These are phyloP conservation scores for Centaurea solstitialis DNA, from an alignment of 129 eudicot genomes.

Conservation along the genomic window DNA sequence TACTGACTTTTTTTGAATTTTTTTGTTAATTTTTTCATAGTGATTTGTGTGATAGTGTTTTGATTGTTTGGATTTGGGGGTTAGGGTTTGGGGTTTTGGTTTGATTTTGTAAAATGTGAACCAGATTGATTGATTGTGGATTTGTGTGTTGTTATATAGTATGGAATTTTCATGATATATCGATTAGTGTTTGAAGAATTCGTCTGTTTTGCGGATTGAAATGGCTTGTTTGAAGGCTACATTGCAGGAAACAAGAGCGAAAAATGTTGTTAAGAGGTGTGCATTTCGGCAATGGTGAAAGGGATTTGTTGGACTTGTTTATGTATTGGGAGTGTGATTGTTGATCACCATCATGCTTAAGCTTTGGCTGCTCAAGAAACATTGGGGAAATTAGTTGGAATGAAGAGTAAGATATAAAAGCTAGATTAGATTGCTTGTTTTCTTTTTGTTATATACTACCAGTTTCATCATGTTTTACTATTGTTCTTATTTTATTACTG, in stretches of 20 bases:
- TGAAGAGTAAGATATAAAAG: constrained; percentile 73
- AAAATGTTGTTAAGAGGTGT: constrained; percentile 70
- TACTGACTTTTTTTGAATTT: constrained; percentile 9
- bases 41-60: constrained; percentile 31
- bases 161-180: neutral
- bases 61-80: constrained; percentile 14
- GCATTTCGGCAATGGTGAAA: constrained; percentile 75
- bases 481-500: neutral
- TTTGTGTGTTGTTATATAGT: neutral
- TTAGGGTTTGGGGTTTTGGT: constrained; percentile 1
- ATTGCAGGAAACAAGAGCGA: constrained; percentile 69
- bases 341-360: constrained; percentile 80
- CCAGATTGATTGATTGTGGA: constrained; percentile 5
- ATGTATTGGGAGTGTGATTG: constrained; percentile 85
- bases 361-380: constrained; percentile 93
- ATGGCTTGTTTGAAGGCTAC: constrained; percentile 86
- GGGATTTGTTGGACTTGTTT: constrained; percentile 43
- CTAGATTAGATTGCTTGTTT: constrained; percentile 12
- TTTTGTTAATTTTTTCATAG: too few species aligned
- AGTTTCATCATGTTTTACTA: neutral
- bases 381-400: constrained; percentile 80
- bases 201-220: constrained; percentile 68
- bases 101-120: constrained; percentile 17
- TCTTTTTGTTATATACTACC: neutral
- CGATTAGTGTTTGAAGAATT: constrained; percentile 45